Base-by-base conservation (phyloP, 257 asterid genomes). In the Gentiana dahurica region DNA sequence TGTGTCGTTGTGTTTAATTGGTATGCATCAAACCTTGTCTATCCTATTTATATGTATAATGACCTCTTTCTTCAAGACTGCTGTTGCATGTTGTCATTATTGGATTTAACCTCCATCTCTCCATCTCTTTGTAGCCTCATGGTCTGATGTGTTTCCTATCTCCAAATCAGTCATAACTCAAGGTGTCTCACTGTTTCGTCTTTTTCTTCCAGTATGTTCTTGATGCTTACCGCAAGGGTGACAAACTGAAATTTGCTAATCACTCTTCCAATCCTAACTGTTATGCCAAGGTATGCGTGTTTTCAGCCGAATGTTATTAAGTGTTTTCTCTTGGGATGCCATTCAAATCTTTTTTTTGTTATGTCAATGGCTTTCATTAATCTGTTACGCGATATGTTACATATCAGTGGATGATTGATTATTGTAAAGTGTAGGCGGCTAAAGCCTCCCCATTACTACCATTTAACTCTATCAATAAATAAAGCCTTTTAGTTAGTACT, bases 251-350 rank as follows among this genome's bases (percentile, higher is more conserved):
- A 76, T 92, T 92, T 4, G 99, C 99, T 13, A 92, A 92, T 71
- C 99, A 92, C 75, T 92, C 99, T 0, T 63, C 97, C 48, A 79
- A 83, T 49, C 99, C 99, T 11, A 92, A 92, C 71, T 92, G 99
- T 56, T 81, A 81, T 36, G 95, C 95, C 3, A 88, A 85, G 95
- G 98, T 88, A 82, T n/a, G n/a, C 39, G 15, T 62, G 24, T 24
- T 24, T 24, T 24, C 24, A 24, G 24, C 24, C 24, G 24, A 24
- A 24, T 24, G 24, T 24, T 24, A 24, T 24, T 24, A 24, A 24
- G 24, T 24, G 24, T 24, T 24, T 24, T 24, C 24, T 24, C 24
- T 24, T 24, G 24, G 24, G 24, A 24, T 24, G 24, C 57, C 34
- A 44, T 47, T 53, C 41, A 48, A 68, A 13, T 43, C 12, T 1